Percentiles rank a stretch among this genome's conserved stretches.
These are phyloP conservation scores for Nannizziopsis arthrosporioides DNA, from an alignment of 2,329 filamentous ascomycete species.

Conservation along the genomic window DNA sequence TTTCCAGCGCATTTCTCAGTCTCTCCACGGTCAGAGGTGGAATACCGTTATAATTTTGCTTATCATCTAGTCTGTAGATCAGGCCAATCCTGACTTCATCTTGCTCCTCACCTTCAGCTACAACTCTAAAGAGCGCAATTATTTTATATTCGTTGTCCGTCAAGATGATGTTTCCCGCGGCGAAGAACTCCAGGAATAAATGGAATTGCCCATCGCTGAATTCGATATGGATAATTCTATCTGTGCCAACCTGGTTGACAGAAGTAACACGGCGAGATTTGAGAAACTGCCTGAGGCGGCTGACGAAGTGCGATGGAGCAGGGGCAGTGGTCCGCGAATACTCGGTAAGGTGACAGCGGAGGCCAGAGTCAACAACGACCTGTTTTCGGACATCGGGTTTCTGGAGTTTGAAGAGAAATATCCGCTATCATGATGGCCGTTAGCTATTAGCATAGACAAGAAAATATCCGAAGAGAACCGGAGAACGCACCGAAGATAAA, in stretches of 20 bases:
- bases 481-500: slow-evolving; percentile 56
- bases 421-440: slow-evolving; percentile 45
- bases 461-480: neutral
- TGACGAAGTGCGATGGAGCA: slow-evolving; percentile 74
- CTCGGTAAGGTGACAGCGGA: slow-evolving; percentile 85
- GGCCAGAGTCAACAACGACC: slow-evolving; percentile 84
- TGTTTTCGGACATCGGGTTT: slow-evolving; percentile 84
- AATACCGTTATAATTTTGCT: slow-evolving; percentile 70
- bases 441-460: neutral
- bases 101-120: slow-evolving; percentile 69
- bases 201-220: slow-evolving; percentile 87
- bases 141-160: slow-evolving; percentile 78
- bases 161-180: slow-evolving; percentile 85
- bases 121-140: slow-evolving; percentile 65
- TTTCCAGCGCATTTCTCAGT: slow-evolving; percentile 56
- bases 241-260: slow-evolving; percentile 77
- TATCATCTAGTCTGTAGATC: slow-evolving; percentile 65
- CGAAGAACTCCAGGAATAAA: slow-evolving; percentile 90
- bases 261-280: slow-evolving; percentile 75
- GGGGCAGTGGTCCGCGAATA: slow-evolving; percentile 80
- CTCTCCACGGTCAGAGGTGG: slow-evolving; percentile 64
- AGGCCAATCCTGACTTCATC: slow-evolving; percentile 68
- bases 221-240: slow-evolving; percentile 80
- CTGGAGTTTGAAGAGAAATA: slow-evolving; percentile 88
- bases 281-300: slow-evolving; percentile 71